These are phyloP conservation scores for Drechslera avenae DNA, from an alignment of 2,329 filamentous ascomycete species.

Conservation along the genomic window DNA sequence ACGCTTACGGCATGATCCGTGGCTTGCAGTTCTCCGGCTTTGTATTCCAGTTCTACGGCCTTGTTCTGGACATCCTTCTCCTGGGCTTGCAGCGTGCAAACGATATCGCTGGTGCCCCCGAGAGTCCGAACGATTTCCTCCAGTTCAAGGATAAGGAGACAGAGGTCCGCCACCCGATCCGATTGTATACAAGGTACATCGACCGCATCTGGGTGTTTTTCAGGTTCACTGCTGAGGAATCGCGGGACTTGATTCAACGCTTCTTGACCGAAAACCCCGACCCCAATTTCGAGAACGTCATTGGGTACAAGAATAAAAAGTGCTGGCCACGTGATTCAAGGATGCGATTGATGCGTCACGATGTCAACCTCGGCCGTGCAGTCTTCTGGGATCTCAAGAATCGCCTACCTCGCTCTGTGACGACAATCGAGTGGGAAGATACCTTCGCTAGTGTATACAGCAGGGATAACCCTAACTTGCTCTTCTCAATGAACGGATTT, in stretches of 20 bases:
- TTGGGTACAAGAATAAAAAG: conserved; percentile 99
- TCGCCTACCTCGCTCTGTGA: conserved; percentile 88
- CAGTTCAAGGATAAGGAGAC: conserved; percentile 94
- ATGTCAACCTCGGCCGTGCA: conserved; percentile 94
- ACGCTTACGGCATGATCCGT: conserved; percentile 97
- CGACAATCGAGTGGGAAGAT: conserved; percentile 98
- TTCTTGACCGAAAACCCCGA: conserved; percentile 98
- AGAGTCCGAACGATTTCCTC: conserved; percentile 94
- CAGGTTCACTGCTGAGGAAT: conserved; percentile 91
- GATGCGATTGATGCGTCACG: conserved; percentile 98
- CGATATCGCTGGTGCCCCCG: conserved; percentile 92
- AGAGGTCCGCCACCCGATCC: conserved; percentile 91
- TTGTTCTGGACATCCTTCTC: conserved; percentile 90
- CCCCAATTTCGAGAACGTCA: conserved; percentile 98
- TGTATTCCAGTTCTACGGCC: conserved; percentile 97
- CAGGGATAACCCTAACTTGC: conserved; percentile 91
- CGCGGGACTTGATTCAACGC: conserved; percentile 91
- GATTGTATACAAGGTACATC: conserved; percentile 96
- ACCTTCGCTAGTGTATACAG: conserved; percentile 99
- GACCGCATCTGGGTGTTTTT: conserved; percentile 99
- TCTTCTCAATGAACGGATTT: conserved; percentile 98
- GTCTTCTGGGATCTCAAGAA: conserved; percentile 99
- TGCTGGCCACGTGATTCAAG: conserved; percentile 98
- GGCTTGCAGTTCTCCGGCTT: conserved; percentile 98
- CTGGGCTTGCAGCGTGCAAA: conserved; percentile 95